These are phyloP conservation scores for Rhizopogon salebrosus DNA, from an alignment of 768 basidiomycete species.

Conservation along the genomic window DNA sequence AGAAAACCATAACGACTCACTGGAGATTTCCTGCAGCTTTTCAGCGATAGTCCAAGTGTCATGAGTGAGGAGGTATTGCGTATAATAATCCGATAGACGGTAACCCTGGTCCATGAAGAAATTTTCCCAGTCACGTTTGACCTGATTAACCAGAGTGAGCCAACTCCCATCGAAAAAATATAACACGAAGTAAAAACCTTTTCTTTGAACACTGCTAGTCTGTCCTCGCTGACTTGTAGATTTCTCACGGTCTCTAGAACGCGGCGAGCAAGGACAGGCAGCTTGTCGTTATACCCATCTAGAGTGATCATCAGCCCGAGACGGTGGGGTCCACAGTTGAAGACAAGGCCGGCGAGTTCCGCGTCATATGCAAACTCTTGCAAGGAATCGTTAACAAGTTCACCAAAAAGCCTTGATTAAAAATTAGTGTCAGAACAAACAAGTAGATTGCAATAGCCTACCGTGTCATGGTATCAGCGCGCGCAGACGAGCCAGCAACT, in stretches of 20 bases:
- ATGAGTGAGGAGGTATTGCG: constrained; percentile 64
- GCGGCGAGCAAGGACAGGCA: constrained; percentile 64
- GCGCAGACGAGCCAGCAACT: constrained; percentile 54
- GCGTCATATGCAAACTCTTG: constrained; percentile 92
- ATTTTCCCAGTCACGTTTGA: constrained; percentile 77
- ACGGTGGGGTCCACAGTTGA: constrained; percentile 55
- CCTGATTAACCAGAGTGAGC: constrained; percentile 33
- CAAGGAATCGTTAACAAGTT: constrained; percentile 84
- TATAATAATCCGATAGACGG: constrained; percentile 71
- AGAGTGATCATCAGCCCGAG: constrained; percentile 66
- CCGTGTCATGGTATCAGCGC: constrained; percentile 71
- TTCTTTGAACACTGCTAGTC: constrained; percentile 81
- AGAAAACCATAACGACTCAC: constrained; percentile 38
- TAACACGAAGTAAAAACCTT: constrained; percentile 43
- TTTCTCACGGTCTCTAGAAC: constrained; percentile 66
- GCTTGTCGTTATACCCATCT: constrained; percentile 90
- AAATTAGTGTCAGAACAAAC: not conserved
- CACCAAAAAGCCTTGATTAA: constrained; percentile 60
- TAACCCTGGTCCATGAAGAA: constrained; percentile 85
- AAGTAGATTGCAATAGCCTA: constrained; percentile 21
- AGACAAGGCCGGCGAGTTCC: constrained; percentile 82
- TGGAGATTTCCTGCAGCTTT: constrained; percentile 64
- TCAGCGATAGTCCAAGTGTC: constrained; percentile 75
- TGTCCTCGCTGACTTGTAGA: constrained; percentile 59
- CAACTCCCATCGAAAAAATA: not conserved